Conservation (phyloP, 805 yeast genomes). For the Tetrapisispora fleetii region DNA sequence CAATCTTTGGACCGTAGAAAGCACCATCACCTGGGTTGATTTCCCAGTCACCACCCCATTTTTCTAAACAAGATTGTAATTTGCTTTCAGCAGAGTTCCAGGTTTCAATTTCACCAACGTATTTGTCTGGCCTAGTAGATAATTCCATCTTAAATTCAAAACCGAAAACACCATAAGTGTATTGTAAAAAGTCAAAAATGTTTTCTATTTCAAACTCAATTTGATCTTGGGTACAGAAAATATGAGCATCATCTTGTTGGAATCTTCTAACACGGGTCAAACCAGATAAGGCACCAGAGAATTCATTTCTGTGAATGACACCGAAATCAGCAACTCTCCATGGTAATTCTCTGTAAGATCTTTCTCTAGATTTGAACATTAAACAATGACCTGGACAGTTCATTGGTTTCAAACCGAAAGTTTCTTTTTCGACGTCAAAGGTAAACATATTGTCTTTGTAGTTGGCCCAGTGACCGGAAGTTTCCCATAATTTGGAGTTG, state of each 20-base stretch:
- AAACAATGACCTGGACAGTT: conserved; percentile 94
- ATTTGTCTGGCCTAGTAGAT: conserved; percentile 95
- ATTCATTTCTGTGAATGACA: conserved; percentile 87
- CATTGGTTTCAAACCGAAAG: conserved; percentile 91
- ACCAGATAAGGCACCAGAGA: conserved; percentile 89
- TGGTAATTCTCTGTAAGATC: conserved; percentile 82
- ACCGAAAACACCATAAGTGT: conserved; percentile 84
- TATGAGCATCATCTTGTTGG: conserved; percentile 98
- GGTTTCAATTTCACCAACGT: conserved; percentile 85
- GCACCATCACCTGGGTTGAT: conserved; percentile 97
- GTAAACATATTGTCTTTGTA: conserved; percentile 96
- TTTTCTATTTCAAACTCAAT: conserved; percentile 61
- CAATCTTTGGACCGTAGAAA: conserved; percentile 92
- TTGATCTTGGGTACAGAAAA: conserved; percentile 76
- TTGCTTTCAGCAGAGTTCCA: conserved; percentile 89
- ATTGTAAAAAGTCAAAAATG: conserved; percentile 76
- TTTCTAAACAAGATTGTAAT: conserved; percentile 71
- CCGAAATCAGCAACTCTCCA: conserved; percentile 80
- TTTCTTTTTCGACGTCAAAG: conserved; percentile 93
- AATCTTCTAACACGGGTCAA: conserved; percentile 87
- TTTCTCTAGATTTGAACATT: conserved; percentile 61
- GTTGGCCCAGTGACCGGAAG: conserved; percentile 98
- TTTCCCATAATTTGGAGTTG: conserved; percentile 95
- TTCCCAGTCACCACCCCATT: conserved; percentile 88
- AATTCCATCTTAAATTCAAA: conserved; percentile 94